Conservation (phyloP, 768 basidiomycete genomes). For the Collybiopsis luxurians region DNA sequence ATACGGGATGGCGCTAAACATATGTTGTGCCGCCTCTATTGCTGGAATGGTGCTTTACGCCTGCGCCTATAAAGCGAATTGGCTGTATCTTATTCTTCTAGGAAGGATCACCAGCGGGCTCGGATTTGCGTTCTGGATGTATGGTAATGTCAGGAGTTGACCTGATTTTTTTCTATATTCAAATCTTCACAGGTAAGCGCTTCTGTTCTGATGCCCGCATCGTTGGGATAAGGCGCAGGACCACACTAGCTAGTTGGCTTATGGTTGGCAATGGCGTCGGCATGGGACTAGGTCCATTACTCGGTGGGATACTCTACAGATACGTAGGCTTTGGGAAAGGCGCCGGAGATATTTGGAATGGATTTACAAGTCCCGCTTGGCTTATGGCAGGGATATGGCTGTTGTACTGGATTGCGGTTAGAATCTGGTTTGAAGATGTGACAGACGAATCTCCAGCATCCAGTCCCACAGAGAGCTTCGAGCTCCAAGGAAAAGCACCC, state of each 20-base stretch:
- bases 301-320: conserved; percentile 61
- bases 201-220: conserved; percentile 72
- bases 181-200: too few species aligned
- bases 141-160: too few species aligned
- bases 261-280: conserved; percentile 64
- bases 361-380: conserved; percentile 67
- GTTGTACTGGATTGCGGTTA: conserved; percentile 43
- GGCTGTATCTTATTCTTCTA: conserved; percentile 67
- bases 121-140: conserved; percentile 65
- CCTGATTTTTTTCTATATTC: too few species aligned
- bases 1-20: conserved; percentile 51
- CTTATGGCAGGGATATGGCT: conserved; percentile 55
- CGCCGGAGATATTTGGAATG: conserved; percentile 48
- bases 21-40: conserved; percentile 51
- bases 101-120: conserved; percentile 65
- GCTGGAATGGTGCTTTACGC: conserved; percentile 61
- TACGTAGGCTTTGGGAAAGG: conserved; percentile 42
- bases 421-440: conserved; percentile 33
- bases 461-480: background rate
- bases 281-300: conserved; percentile 61
- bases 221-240: conserved; percentile 60
- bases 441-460: background rate
- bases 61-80: conserved; percentile 55
- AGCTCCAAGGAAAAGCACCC: background rate
- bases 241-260: conserved; percentile 59